Percentiles rank a stretch among this genome's conserved stretches.
Evolutionary conservation across 1,284 basidiomycete genomes (phyloP).

Genomic region (Sporisorium graminicola): DNA sequence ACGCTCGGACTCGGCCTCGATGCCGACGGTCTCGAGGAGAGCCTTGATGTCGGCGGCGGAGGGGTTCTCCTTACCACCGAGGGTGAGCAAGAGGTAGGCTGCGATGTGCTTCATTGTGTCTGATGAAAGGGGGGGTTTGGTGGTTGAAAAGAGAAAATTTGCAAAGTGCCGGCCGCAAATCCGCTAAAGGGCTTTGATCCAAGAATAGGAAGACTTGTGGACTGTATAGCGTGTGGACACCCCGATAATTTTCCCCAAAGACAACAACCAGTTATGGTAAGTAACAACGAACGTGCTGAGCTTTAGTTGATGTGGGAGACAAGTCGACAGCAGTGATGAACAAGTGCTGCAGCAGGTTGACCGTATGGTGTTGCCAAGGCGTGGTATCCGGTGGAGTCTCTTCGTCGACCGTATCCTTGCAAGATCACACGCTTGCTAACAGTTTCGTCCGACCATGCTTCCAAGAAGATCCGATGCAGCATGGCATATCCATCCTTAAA

Average conservation of each 20-base stretch:
- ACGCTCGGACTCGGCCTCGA: slow-evolving; percentile 88
- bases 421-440: too few species aligned
- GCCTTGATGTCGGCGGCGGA: slow-evolving; percentile 89
- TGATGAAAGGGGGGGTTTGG: not conserved
- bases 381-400: not conserved
- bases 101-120: slow-evolving; percentile 68
- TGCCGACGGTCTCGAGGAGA: slow-evolving; percentile 85
- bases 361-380: not conserved
- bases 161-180: slow-evolving; percentile 65
- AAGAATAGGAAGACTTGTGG: slow-evolving; percentile 83
- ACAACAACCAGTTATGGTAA: slow-evolving; percentile 39
- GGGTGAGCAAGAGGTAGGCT: slow-evolving; percentile 91
- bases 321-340: slow-evolving; percentile 8
- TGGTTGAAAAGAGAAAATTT: slow-evolving; percentile 13
- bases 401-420: too few species aligned
- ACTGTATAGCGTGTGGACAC: slow-evolving; percentile 53
- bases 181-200: slow-evolving; percentile 68
- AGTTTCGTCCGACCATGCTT: too few species aligned
- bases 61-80: slow-evolving; percentile 90
- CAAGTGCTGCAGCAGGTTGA: not conserved
- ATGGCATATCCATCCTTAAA: too few species aligned
- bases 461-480: too few species aligned
- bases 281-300: not conserved
- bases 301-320: not conserved
- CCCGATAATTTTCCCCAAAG: slow-evolving; percentile 39